A percentile compares a stretch with the other conserved stretches of the same genome.
phyloP scores from a whole-genome alignment of 2,329 filamentous ascomycete species.

The Claviceps capensis region DNA sequence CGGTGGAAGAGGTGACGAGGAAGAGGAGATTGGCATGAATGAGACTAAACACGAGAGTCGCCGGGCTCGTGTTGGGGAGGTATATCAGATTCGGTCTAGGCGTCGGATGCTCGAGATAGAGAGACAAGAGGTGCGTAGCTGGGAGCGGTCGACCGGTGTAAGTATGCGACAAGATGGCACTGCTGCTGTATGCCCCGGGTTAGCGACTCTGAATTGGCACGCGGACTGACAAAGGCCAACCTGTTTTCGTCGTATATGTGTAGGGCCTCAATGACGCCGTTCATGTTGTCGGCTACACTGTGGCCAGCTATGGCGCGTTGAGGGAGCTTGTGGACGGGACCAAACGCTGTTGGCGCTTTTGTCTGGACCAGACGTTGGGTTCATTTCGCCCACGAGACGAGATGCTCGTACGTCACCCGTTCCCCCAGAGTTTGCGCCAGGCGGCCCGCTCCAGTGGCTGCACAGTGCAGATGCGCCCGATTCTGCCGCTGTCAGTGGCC shows the following conservation, averaged over 20 bases:
- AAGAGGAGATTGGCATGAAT: slow-evolving; percentile 80
- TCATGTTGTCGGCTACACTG: slow-evolving; percentile 43
- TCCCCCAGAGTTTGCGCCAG: too few species aligned
- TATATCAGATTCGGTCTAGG: slow-evolving; percentile 82
- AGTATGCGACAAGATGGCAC: slow-evolving; percentile 73
- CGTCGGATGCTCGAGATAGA: slow-evolving; percentile 70
- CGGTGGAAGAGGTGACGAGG: slow-evolving; percentile 68
- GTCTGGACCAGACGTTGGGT: too few species aligned
- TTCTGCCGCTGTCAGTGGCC: too few species aligned
- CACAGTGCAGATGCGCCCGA: too few species aligned
- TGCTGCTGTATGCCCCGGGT: slow-evolving; percentile 14
- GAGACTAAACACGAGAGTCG: slow-evolving; percentile 79
- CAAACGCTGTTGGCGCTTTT: not conserved
- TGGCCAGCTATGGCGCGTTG: slow-evolving; percentile 1
- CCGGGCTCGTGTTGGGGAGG: slow-evolving; percentile 65
- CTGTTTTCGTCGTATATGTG: slow-evolving; percentile 96
- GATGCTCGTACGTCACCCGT: too few species aligned
- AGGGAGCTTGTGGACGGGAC: not conserved
- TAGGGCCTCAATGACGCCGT: slow-evolving; percentile 80
- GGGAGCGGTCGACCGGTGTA: slow-evolving; percentile 74
- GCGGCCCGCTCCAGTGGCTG: too few species aligned
- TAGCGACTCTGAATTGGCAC: not conserved
- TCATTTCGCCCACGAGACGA: too few species aligned
- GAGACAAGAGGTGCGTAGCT: slow-evolving; percentile 61
- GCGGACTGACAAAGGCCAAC: slow-evolving; percentile 32